Conservation (phyloP, 371 early-diverging fungal species). For the Mucor velutinosus region DNA sequence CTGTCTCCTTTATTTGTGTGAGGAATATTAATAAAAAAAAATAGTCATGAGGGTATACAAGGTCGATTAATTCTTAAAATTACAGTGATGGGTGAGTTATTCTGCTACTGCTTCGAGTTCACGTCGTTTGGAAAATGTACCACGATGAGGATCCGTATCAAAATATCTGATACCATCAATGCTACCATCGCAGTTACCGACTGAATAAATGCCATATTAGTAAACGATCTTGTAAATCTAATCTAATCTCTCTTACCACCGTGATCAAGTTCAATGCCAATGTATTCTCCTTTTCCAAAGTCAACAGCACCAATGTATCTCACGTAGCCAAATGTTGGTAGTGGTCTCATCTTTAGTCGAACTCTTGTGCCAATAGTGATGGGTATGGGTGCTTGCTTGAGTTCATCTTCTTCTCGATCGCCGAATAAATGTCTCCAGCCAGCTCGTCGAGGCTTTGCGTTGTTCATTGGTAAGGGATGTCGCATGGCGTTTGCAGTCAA, state of each 20-base stretch:
- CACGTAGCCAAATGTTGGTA: slow-evolving; percentile 36
- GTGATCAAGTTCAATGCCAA: slow-evolving; percentile 38
- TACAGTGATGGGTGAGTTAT: neutral
- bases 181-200: slow-evolving; percentile 35
- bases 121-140: slow-evolving; percentile 26
- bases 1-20: neutral
- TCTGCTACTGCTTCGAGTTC: slow-evolving; percentile 29
- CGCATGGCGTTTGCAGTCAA: slow-evolving; percentile 14
- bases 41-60: slow-evolving; percentile 8
- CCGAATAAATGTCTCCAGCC: slow-evolving; percentile 23
- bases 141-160: slow-evolving; percentile 32
- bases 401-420: slow-evolving; percentile 25
- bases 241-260: slow-evolving; percentile 23
- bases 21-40: neutral
- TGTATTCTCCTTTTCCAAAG: slow-evolving; percentile 40
- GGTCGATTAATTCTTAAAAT: neutral
- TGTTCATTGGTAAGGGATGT: slow-evolving; percentile 4
- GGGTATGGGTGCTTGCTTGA: slow-evolving; percentile 6
- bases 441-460: slow-evolving; percentile 8
- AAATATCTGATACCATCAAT: slow-evolving; percentile 29
- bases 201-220: slow-evolving; percentile 13
- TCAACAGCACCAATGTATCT: slow-evolving; percentile 32
- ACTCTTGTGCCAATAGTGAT: slow-evolving; percentile 27
- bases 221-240: neutral
- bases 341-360: slow-evolving; percentile 23